These are phyloP conservation scores for Aspergillus neoniger DNA, from an alignment of 2,329 filamentous ascomycete genomes.

Conservation along the genomic window DNA sequence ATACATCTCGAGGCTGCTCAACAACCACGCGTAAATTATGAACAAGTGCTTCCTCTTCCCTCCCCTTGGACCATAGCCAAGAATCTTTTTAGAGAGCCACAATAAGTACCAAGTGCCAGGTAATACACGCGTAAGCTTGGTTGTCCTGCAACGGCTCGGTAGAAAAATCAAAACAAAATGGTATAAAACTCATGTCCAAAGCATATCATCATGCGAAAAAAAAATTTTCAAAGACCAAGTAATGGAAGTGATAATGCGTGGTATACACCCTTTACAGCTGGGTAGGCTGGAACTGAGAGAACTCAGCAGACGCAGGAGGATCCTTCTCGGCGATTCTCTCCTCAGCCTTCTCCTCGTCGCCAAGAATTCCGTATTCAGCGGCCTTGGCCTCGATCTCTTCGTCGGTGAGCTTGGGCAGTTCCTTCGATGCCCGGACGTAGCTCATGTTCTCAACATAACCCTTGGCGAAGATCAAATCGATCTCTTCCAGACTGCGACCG, in stretches of 20 bases:
- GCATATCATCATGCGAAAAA: neutral
- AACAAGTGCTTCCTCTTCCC: neutral
- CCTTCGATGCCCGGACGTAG: slow-evolving; percentile 14
- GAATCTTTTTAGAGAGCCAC: neutral
- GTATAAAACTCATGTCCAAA: slow-evolving; percentile 8
- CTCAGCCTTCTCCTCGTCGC: slow-evolving; percentile 14
- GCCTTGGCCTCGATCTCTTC: slow-evolving; percentile 18
- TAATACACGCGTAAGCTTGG: neutral
- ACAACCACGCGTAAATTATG: neutral
- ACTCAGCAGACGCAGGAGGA: slow-evolving; percentile 9
- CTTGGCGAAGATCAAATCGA: slow-evolving; percentile 38
- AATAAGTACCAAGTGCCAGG: neutral
- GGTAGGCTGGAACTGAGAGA: slow-evolving; percentile 9
- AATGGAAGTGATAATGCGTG: too few relatives aligned
- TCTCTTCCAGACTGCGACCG: slow-evolving; percentile 37
- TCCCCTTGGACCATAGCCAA: neutral
- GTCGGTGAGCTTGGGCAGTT: slow-evolving; percentile 11
- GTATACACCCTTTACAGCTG: slow-evolving; percentile 3
- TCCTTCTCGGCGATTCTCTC: slow-evolving; percentile 8
- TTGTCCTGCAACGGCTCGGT: slow-evolving; percentile 8
- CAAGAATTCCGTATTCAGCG: slow-evolving; percentile 11
- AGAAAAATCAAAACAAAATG: slow-evolving; percentile 5
- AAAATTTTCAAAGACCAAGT: too few relatives aligned
- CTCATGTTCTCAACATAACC: slow-evolving; percentile 20
- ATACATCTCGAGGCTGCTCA: neutral